Percentiles rank a stretch among this genome's conserved stretches.
phyloP scores from a whole-genome alignment of 179 eudicot genomes.

The Actinidia arguta region DNA sequence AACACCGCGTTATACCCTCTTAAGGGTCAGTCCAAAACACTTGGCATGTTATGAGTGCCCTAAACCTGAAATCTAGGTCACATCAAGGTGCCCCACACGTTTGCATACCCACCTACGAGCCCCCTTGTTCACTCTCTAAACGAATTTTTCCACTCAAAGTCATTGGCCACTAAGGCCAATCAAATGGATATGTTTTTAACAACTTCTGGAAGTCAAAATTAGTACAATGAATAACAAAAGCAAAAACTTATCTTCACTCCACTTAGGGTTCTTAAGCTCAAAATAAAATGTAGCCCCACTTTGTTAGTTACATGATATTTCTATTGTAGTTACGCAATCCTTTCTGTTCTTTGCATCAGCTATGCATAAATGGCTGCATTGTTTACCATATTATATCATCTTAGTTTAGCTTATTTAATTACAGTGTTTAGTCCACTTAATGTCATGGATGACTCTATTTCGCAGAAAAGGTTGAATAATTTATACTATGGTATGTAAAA shows the following conservation, averaged over 20 bases:
- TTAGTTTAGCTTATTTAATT: background rate
- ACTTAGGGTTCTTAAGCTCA: too few relatives aligned
- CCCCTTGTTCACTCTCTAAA: background rate
- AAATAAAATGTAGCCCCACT: too few relatives aligned
- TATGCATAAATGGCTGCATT: background rate
- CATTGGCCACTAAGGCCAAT: too few relatives aligned
- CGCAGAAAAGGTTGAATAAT: slow-evolving; percentile 1
- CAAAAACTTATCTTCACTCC: too few relatives aligned
- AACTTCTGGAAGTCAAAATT: too few relatives aligned
- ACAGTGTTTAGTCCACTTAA: slow-evolving; percentile 6
- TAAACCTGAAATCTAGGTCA: slow-evolving; percentile 19
- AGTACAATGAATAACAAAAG: too few relatives aligned
- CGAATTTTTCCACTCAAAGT: too few relatives aligned
- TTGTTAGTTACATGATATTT: too few relatives aligned
- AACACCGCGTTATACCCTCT: slow-evolving; percentile 35
- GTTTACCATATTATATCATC: background rate
- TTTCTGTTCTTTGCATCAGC: too few relatives aligned
- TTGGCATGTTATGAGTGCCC: slow-evolving; percentile 23
- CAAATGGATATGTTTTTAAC: too few relatives aligned
- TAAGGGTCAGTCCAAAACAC: slow-evolving; percentile 12
- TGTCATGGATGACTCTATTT: slow-evolving; percentile 25
- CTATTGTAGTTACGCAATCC: too few relatives aligned
- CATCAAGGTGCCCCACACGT: slow-evolving; percentile 29
- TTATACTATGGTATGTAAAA: background rate
- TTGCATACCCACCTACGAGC: background rate